Evolutionary conservation across 2,329 filamentous ascomycete species (phyloP), one percentile per base, ranked within the genome.

Genomic region (Chrysoporthe deuterocubensis): DNA sequence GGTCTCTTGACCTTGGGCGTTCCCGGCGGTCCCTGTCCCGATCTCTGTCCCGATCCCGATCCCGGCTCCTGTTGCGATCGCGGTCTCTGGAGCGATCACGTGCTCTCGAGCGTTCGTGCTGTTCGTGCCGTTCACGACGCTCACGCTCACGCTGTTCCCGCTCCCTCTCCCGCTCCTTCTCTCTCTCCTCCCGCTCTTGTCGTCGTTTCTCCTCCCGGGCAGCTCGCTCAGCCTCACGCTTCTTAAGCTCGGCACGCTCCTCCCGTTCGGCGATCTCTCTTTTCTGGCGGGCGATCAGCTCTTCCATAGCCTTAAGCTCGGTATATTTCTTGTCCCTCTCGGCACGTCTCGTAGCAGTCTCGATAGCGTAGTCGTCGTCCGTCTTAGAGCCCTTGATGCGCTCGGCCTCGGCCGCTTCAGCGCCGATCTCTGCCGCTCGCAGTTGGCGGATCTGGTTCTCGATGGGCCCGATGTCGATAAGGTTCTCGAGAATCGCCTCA

Each of bases 331-430:
- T 84, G 70, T 90, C 87, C 13, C 91, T 86, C 65, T 89, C 86
- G 9, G 84, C 82, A 44, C 86, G 82, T 62, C 89, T 87, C 7
- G 81, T 82, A 11, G 87, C 84, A 1, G 89, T 90, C 68, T 93
- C 91, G 59, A 84, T 84, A 1, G 87, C 89, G 76, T 94, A 95
- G 61, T 91, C 89, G 66, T 90, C 87, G 72, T 95, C 92, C 1
- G 89, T 91, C 77, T 92, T 94, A 60, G 86, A 82, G 21, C 92
- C 92, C 64, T 86, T 87, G 11, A 80, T 71, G 54, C 87, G 81
- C 76, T 95, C 92, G 26, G 87, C 85, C 40, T 84, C 84, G 3
- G 92, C 91, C 2, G 84, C 87, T 66, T 92, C 90, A 54, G 87
- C 84, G 37, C 92, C 92, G 70, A 94, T 86, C 68, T 93, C 90